A percentile compares a stretch with the other conserved stretches of the same genome.
Evolutionary conservation across 1,139 yeast species (phyloP).

Genomic region (Blastobotrys aristatus): DNA sequence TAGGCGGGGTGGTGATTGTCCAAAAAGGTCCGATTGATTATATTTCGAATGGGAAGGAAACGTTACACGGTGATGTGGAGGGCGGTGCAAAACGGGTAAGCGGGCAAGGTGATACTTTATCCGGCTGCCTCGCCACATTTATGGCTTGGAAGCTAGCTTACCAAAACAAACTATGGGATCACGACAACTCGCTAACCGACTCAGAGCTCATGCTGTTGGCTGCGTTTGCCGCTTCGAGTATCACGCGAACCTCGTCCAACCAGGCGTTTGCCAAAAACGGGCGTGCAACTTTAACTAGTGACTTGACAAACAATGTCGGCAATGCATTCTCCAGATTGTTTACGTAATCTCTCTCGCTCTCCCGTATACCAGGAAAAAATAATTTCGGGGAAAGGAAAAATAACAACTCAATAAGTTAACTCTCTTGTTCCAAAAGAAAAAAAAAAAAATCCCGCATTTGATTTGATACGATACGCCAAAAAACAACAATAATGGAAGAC

Average conservation of each 20-base stretch:
- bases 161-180: slow-evolving; percentile 51
- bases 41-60: slow-evolving; percentile 45
- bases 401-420: not conserved
- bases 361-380: not conserved
- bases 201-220: slow-evolving; percentile 47
- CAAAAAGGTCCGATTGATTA: slow-evolving; percentile 68
- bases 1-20: slow-evolving; percentile 61
- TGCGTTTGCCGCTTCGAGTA: slow-evolving; percentile 65
- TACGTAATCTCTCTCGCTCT: too few relatives aligned
- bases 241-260: slow-evolving; percentile 62
- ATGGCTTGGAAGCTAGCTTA: slow-evolving; percentile 64
- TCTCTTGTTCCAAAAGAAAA: too few relatives aligned
- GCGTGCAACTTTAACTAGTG: slow-evolving; percentile 81
- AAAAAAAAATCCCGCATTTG: not conserved
- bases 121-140: slow-evolving; percentile 67
- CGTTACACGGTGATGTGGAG: slow-evolving; percentile 30
- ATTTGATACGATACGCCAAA: not conserved
- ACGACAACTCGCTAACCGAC: slow-evolving; percentile 39
- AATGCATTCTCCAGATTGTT: slow-evolving; percentile 55
- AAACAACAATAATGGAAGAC: not conserved
- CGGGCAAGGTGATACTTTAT: slow-evolving; percentile 83
- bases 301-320: slow-evolving; percentile 65
- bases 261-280: slow-evolving; percentile 63
- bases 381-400: not conserved
- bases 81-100: slow-evolving; percentile 77